Evolutionary conservation across 306 rosid species (phyloP).

Genomic region (Quercus bicolor): DNA sequence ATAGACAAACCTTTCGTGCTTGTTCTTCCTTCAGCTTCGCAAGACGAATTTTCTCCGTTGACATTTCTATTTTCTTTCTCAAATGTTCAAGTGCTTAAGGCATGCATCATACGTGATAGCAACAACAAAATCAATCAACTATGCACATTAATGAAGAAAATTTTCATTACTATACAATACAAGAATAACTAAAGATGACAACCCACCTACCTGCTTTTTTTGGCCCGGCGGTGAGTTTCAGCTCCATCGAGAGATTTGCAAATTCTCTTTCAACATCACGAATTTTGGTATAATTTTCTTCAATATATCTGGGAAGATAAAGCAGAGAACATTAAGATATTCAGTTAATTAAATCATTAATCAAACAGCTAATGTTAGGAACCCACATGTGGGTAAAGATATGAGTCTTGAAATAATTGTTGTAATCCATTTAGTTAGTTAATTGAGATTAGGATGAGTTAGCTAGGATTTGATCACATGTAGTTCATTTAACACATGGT

Average conservation of each 20-base stretch:
- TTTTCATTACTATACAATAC: neutral
- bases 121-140: constrained; percentile 30
- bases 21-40: constrained; percentile 88
- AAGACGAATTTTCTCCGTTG: constrained; percentile 66
- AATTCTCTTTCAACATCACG: constrained; percentile 92
- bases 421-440: too few relatives aligned
- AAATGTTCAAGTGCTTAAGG: constrained; percentile 78
- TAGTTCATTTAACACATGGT: too few relatives aligned
- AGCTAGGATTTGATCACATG: too few relatives aligned
- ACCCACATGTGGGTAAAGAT: too few relatives aligned
- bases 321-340: neutral
- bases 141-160: constrained; percentile 16
- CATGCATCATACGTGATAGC: constrained; percentile 24
- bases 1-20: constrained; percentile 53
- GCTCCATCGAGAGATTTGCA: constrained; percentile 70
- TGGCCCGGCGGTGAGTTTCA: constrained; percentile 93
- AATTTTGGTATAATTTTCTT: constrained; percentile 87
- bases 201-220: constrained; percentile 78
- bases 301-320: constrained; percentile 54
- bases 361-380: neutral
- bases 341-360: constrained; percentile 3
- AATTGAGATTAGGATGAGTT: too few relatives aligned
- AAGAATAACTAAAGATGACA: constrained; percentile 22
- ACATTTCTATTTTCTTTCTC: constrained; percentile 81
- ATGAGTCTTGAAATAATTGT: too few relatives aligned